phyloP scores from a whole-genome alignment of 768 basidiomycete species.

The Peribolospora baueri region DNA sequence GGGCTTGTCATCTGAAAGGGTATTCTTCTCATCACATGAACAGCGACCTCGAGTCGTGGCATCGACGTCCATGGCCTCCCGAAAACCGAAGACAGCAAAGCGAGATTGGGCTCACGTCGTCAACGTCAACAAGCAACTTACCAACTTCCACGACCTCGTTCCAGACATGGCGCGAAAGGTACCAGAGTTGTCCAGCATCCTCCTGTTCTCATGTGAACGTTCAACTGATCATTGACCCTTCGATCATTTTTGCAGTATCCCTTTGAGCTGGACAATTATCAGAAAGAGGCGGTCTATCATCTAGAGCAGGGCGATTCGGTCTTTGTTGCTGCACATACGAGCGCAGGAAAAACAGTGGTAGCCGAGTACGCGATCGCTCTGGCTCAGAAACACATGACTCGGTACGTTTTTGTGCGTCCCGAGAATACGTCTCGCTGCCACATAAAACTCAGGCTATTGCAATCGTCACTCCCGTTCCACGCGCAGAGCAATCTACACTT shows the following conservation, averaged over 20 bases:
- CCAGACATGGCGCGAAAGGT: conserved; percentile 92
- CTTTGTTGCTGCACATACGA: conserved; percentile 98
- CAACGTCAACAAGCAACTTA: conserved; percentile 68
- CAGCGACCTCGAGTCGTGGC: conserved; percentile 2
- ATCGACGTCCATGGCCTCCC: conserved; percentile 17
- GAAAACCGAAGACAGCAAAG: conserved; percentile 33
- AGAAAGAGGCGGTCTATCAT: conserved; percentile 95
- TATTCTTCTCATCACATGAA: neutral
- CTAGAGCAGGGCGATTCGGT: conserved; percentile 92
- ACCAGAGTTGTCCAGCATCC: conserved; percentile 2
- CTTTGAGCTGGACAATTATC: conserved; percentile 95
- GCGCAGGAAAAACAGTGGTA: conserved; percentile 97
- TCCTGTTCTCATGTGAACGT: neutral
- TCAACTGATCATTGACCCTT: neutral
- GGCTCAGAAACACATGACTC: conserved; percentile 96
- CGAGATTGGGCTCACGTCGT: conserved; percentile 97
- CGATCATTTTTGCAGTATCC: conserved; percentile 40
- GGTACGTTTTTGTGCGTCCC: conserved; percentile 26
- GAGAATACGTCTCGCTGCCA: neutral
- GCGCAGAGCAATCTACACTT: conserved; percentile 82
- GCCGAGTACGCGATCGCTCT: conserved; percentile 96
- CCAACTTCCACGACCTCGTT: conserved; percentile 73
- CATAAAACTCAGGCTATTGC: too few species aligned
- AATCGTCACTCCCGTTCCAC: too few species aligned
- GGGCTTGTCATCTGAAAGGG: neutral